Evolutionary conservation across 2,329 filamentous ascomycete species (phyloP), one percentile per base, ranked within the genome.

Genomic region (Beauveria scarabaeidicola): DNA sequence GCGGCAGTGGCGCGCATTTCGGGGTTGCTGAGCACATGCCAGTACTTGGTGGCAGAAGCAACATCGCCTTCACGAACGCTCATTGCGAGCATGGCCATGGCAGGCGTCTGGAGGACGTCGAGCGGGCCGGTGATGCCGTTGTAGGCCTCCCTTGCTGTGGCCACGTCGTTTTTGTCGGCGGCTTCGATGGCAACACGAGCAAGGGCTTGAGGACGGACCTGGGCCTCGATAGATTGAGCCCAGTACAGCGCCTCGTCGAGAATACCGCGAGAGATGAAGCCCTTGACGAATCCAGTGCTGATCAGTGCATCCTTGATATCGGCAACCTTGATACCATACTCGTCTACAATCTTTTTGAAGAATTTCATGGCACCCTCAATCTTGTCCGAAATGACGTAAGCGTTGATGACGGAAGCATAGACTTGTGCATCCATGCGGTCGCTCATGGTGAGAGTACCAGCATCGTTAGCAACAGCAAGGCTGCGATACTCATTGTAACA

Each of bases 401-500:
- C 91, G 66, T 90, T 90, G 74, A 97, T 87, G 58, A 99, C 79
- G n/a, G 93, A 83, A 25, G 92, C 91, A 69, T 99, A 97, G 7
- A 97, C 88, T 64, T 91, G 81, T 29, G 87, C 84, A 69, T 97
- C 93, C 52, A 89, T 81, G 54, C 92, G 86, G 63, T 88, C 81
- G 51, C 87, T 79, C 10, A 91, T 77, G 19, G 82, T 82, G 51
- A 86, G 78, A 61, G 85, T 78, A 60, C 91, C 91, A 43, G 81
- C 84, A 71, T 97, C 89, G 70, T 94, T 83, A 43, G 88, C 86
- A 56, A 97, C 84, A n/a, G 93, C 92, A 46, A 97, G 79, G 50
- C 85, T 83, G 69, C 91, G 91, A 79, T 97, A 97, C 74, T 96
- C 90, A 64, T 95, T 93, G 75, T 97, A 99, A 74, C 91, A 91